Evolutionary conservation across 352 stramenopile genomes (phyloP).

Genomic region (Pythium volutum): DNA sequence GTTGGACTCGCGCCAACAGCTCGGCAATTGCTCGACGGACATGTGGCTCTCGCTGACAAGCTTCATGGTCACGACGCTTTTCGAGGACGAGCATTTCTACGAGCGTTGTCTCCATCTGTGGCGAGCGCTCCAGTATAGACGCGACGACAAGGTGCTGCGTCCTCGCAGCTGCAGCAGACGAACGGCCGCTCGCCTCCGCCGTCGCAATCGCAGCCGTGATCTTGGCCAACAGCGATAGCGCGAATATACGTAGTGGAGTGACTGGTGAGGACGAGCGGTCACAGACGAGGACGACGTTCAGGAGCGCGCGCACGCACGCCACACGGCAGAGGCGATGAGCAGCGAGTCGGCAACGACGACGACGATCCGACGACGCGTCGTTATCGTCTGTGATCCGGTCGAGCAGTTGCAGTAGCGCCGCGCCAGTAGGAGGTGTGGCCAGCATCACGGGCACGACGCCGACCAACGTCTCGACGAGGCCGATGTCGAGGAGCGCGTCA

Average conservation of each 20-base stretch:
- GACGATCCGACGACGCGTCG: constrained; percentile 3
- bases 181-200: neutral
- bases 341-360: constrained; percentile 6
- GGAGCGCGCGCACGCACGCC: constrained; percentile 18
- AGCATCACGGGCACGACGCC: constrained; percentile 15
- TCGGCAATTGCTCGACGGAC: neutral
- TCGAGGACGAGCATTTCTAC: neutral
- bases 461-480: constrained; percentile 22
- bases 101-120: neutral
- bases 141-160: constrained; percentile 1
- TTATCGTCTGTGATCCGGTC: constrained; percentile 18
- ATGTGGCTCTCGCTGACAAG: neutral
- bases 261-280: constrained; percentile 1
- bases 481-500: neutral
- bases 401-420: constrained; percentile 19
- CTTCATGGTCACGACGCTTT: neutral
- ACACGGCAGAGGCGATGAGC: constrained; percentile 19
- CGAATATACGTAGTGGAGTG: constrained; percentile 5
- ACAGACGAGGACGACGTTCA: constrained; percentile 7
- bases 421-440: neutral
- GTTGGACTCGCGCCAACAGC: constrained; percentile 18
- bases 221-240: constrained; percentile 18
- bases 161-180: neutral
- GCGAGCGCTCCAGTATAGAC: neutral
- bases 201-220: constrained; percentile 18